Evolutionary conservation across 177 flowering plant species (phyloP).

Genomic region (Tripterygium wilfordii): DNA sequence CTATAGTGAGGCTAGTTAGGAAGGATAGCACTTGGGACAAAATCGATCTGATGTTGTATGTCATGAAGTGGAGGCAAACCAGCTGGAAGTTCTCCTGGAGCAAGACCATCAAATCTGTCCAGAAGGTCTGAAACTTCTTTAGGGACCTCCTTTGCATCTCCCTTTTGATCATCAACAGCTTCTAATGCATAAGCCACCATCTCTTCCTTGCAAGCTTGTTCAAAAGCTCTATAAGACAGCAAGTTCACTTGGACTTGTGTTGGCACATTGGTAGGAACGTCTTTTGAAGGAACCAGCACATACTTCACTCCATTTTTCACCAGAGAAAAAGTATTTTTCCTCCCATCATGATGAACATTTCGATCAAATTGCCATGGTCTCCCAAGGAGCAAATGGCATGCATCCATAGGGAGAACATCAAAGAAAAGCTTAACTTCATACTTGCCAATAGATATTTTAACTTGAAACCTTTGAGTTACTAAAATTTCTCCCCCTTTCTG

Average conservation of each 20-base stretch:
- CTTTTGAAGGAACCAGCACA: background rate
- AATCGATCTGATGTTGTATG: no score
- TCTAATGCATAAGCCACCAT: background rate
- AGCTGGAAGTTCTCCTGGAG: no score
- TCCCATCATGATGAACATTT: background rate
- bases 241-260: background rate
- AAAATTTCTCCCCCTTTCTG: background rate
- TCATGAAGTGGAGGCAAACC: no score
- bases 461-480: background rate
- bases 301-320: background rate
- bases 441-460: background rate
- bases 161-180: background rate
- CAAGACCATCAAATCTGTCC: no score
- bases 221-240: background rate
- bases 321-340: background rate
- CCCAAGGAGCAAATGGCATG: background rate
- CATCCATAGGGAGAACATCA: constrained; percentile 2
- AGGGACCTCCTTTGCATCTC: background rate
- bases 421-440: background rate
- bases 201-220: background rate
- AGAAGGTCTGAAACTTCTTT: no score
- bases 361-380: constrained; percentile 1
- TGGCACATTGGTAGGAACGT: background rate
- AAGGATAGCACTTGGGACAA: no score
- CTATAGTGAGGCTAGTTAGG: no score